Evolutionary conservation across 163 green algal genomes (phyloP).

Genomic region (Scenedesmus sp.): DNA sequence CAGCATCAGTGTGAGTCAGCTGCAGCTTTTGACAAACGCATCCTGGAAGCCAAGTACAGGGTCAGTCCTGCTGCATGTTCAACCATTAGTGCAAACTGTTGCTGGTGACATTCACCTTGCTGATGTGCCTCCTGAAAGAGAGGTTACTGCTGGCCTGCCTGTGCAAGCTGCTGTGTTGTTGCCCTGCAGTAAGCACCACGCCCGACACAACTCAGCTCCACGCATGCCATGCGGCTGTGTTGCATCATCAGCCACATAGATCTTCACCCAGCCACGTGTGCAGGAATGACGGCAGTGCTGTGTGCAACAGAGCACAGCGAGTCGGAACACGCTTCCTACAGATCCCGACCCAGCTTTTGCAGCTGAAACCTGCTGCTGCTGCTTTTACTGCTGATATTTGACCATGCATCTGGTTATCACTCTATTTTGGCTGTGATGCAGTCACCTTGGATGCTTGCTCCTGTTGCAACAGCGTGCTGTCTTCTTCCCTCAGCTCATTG

Average conservation of each 20-base stretch:
- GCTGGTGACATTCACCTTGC: not conserved
- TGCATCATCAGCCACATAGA: too few relatives aligned
- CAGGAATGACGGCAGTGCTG: too few relatives aligned
- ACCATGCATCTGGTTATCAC: too few relatives aligned
- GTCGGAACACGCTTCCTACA: too few relatives aligned
- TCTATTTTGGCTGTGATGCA: not conserved
- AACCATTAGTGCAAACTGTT: not conserved
- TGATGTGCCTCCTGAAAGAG: not conserved
- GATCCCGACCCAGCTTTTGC: too few relatives aligned
- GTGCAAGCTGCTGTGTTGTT: not conserved
- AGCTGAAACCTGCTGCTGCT: too few relatives aligned
- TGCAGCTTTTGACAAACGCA: too few relatives aligned
- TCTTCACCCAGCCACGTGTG: too few relatives aligned
- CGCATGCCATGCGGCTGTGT: not conserved
- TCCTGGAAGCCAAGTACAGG: too few relatives aligned
- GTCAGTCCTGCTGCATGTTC: not conserved
- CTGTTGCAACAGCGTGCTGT: not conserved
- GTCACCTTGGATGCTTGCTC: not conserved
- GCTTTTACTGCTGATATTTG: too few relatives aligned
- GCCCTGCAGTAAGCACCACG: not conserved
- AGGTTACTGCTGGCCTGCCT: not conserved
- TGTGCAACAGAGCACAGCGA: too few relatives aligned
- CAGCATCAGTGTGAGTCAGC: too few relatives aligned
- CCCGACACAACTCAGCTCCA: not conserved
- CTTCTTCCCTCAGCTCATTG: not conserved